These are phyloP conservation scores for Flueggea neowawraea DNA, from an alignment of 441 rosid genomes.

Conservation along the genomic window DNA sequence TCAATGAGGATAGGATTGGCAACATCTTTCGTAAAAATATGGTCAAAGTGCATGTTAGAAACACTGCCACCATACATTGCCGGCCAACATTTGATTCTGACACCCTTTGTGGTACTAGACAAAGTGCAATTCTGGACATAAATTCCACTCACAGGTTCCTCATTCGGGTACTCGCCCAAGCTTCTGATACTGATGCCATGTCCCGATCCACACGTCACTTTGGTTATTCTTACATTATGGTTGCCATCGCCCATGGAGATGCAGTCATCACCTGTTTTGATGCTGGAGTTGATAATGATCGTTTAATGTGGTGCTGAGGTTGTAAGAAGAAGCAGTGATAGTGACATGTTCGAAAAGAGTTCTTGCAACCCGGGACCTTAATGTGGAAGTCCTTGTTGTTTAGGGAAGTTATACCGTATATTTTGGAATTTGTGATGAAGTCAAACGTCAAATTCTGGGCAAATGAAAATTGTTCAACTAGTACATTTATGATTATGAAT, in stretches of 20 bases:
- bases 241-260: slow-evolving; percentile 44
- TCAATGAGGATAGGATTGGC: slow-evolving; percentile 43
- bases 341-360: slow-evolving; percentile 28
- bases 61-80: slow-evolving; percentile 17
- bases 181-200: slow-evolving; percentile 55
- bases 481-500: no score
- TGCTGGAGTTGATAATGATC: slow-evolving; percentile 14
- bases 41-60: slow-evolving; percentile 33
- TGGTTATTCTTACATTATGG: slow-evolving; percentile 15
- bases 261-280: slow-evolving; percentile 52
- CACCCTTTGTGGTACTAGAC: slow-evolving; percentile 29
- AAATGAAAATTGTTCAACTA: no score
- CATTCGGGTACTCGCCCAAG: slow-evolving; percentile 29
- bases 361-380: slow-evolving; percentile 32
- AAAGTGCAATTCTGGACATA: slow-evolving; percentile 32
- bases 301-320: slow-evolving; percentile 53
- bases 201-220: slow-evolving; percentile 49
- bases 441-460: slow-evolving; percentile 6
- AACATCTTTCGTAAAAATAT: slow-evolving; percentile 31
- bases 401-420: slow-evolving; percentile 31
- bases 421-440: slow-evolving; percentile 26
- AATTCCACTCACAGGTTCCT: slow-evolving; percentile 34
- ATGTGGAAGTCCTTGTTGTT: slow-evolving; percentile 55
- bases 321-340: slow-evolving; percentile 32
- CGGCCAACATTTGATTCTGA: slow-evolving; percentile 51